Evolutionary conservation across 495 filamentous ascomycete genomes (phyloP), one percentile per base, ranked within the genome.

Genomic region (Penicillium samsonianum): DNA sequence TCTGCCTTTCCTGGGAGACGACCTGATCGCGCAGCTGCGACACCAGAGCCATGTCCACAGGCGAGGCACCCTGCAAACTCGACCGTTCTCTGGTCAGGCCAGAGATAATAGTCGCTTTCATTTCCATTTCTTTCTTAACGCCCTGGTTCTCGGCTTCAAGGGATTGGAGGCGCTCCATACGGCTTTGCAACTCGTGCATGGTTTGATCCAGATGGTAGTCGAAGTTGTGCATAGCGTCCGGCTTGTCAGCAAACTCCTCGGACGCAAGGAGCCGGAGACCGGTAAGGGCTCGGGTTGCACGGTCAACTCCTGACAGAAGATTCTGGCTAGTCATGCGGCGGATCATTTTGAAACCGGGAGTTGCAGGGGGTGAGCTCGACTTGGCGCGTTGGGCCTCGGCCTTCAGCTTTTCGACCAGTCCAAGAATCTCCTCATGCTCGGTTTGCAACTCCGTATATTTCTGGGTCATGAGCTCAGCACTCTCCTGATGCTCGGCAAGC

Each of bases 281-380:
- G 10, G 88, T 89, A 60, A 96, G 89, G n/a, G 92, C 92, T 31
- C 94, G 87, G 61, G 96, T 92, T 20, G 92, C 92, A 53, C 92
- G 88, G 70, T 98, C 94, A 55, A 94, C 88, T 48, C 88, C 86
- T 2, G 71, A 73, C 72, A 96, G 84, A 46, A 96, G 77, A 53
- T 91, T 96, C 70, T 97, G 92, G 66, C 90, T 96, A 17, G 92
- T 96, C 75, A 96, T 96, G 59, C 93, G 86, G 50, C 92, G 90
- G 64, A 98, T 91, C 50, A 95, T 84, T 55, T 75, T 77, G 61
- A 74, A 73, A 20, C 70, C 70, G 5, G 90, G 86, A 3, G 80
- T 80, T 10, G 81, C 80, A 43, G 91, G 87, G n/a, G 53, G 53
- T 5, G 84, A 80, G 25, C 82, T 80, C 17, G 78, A 80, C 65